Conservation (phyloP, 495 filamentous ascomycete species). For the Lichina pygmaea region DNA sequence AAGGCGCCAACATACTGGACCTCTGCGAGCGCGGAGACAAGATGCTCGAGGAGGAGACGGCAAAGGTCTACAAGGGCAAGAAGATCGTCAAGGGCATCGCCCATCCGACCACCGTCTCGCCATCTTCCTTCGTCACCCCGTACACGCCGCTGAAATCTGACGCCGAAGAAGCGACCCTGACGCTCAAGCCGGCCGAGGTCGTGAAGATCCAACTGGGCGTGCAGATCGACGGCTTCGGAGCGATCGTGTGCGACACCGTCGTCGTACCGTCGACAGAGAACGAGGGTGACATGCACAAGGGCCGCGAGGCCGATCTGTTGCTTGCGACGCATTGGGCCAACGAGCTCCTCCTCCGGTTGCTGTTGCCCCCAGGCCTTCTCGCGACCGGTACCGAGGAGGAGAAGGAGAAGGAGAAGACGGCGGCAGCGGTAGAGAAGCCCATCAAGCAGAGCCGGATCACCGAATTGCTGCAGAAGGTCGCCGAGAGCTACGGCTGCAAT, state of each 20-base stretch:
- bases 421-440: constrained; percentile 42
- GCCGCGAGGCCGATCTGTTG: constrained; percentile 60
- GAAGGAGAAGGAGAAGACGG: constrained; percentile 88
- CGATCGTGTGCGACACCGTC: constrained; percentile 86
- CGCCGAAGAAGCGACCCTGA: constrained; percentile 48
- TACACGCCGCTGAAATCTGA: constrained; percentile 82
- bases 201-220: constrained; percentile 94
- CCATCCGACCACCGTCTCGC: constrained; percentile 89
- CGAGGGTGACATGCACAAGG: constrained; percentile 29
- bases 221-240: constrained; percentile 91
- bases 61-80: constrained; percentile 96
- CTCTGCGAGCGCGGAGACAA: constrained; percentile 90
- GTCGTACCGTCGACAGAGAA: constrained; percentile 34
- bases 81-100: constrained; percentile 78
- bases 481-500: constrained; percentile 70
- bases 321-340: constrained; percentile 86
- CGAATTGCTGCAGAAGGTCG: constrained; percentile 68
- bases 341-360: constrained; percentile 72
- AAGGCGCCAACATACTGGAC: constrained; percentile 72
- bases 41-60: constrained; percentile 73
- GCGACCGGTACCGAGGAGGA: constrained; percentile 72
- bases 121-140: constrained; percentile 79
- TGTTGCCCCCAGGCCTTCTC: constrained; percentile 67
- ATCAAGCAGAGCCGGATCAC: constrained; percentile 66
- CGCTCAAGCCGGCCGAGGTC: constrained; percentile 57